Evolutionary conservation across 108 stramenopile species (phyloP).

Genomic region (Pseudonitzschia multiseries): DNA sequence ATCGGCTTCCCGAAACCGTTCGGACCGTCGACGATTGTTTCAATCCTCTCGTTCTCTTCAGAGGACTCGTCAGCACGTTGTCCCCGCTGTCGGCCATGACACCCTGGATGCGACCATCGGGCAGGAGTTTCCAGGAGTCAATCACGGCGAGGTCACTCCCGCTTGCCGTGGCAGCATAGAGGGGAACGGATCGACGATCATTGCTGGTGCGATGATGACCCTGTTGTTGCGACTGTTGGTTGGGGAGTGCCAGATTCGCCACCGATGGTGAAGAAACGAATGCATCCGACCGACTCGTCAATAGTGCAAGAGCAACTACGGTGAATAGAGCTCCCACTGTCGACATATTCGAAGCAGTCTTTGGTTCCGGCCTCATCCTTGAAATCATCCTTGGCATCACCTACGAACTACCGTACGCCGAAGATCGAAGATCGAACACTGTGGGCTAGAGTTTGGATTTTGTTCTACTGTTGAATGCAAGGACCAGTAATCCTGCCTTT

Average conservation of each 20-base stretch:
- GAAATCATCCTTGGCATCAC: neutral
- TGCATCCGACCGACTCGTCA: constrained; percentile 4
- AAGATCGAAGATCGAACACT: neutral
- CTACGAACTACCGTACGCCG: neutral
- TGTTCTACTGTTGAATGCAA: neutral
- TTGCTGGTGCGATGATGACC: neutral
- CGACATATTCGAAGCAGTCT: neutral
- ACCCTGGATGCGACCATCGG: constrained; percentile 15
- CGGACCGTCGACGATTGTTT: constrained; percentile 3
- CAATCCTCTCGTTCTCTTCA: neutral
- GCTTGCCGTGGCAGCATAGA: neutral
- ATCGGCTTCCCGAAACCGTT: constrained; percentile 15
- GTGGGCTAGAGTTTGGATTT: neutral
- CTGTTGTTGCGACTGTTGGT: neutral
- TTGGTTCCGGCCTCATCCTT: neutral
- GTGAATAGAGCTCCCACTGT: neutral
- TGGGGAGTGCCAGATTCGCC: neutral
- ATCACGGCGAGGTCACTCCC: neutral
- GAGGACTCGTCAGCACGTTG: constrained; percentile 13
- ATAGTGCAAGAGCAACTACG: neutral
- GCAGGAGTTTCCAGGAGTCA: constrained; percentile 14
- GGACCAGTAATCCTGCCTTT: no score
- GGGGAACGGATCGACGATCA: neutral
- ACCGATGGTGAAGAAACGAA: constrained; percentile 7
- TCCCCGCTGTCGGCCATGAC: constrained; percentile 7